These are phyloP conservation scores for Crithidia acanthocephali DNA, from an alignment of 208 protist genomes.

Conservation along the genomic window DNA sequence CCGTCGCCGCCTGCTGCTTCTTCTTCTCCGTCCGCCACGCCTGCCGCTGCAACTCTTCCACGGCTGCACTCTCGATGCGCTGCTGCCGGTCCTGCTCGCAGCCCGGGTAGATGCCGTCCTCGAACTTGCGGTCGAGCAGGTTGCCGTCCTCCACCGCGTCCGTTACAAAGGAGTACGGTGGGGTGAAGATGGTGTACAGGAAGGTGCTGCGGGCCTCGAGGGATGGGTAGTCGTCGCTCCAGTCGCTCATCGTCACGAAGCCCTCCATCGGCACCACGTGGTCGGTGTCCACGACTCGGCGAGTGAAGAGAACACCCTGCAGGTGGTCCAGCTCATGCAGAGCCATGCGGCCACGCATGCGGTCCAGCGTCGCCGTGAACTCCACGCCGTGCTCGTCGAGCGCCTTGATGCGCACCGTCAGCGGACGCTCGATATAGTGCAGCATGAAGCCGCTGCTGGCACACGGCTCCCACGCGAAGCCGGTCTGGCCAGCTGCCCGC, in stretches of 20 bases:
- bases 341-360: slow-evolving; percentile 83
- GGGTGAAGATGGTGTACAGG: slow-evolving; percentile 88
- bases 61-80: slow-evolving; percentile 70
- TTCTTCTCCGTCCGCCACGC: slow-evolving; percentile 53
- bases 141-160: slow-evolving; percentile 73
- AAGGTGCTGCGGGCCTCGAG: slow-evolving; percentile 91
- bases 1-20: slow-evolving; percentile 6
- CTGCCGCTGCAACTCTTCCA: slow-evolving; percentile 56
- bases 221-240: slow-evolving; percentile 90
- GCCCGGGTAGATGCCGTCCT: slow-evolving; percentile 90
- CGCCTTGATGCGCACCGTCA: slow-evolving; percentile 59
- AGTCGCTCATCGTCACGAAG: slow-evolving; percentile 88
- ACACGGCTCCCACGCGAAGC: slow-evolving; percentile 91
- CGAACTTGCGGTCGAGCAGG: slow-evolving; percentile 89
- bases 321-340: slow-evolving; percentile 90
- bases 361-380: slow-evolving; percentile 52
- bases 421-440: slow-evolving; percentile 91
- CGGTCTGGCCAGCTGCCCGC: slow-evolving; percentile 56
- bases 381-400: slow-evolving; percentile 47
- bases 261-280: slow-evolving; percentile 90
- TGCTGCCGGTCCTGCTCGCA: slow-evolving; percentile 73
- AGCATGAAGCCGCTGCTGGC: slow-evolving; percentile 89
- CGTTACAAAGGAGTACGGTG: slow-evolving; percentile 73
- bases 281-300: slow-evolving; percentile 82
- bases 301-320: slow-evolving; percentile 83